Conservation (phyloP, 352 stramenopile species). For the Globisporangium spinosum region DNA sequence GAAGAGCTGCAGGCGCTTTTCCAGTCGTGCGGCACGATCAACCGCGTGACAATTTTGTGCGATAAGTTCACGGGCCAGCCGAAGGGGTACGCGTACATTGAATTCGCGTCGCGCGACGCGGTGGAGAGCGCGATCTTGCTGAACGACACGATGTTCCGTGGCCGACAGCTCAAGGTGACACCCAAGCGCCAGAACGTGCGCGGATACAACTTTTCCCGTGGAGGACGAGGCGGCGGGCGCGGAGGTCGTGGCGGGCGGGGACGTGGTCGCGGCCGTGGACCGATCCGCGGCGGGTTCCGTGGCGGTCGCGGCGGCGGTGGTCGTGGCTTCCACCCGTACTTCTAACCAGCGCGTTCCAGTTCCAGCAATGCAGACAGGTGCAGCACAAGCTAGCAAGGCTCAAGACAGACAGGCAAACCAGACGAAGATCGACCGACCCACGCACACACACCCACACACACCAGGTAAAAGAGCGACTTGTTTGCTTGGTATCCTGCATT, state of each 20-base stretch:
- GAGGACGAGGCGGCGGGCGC: constrained; percentile 42
- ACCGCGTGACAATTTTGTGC: constrained; percentile 97
- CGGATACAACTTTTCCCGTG: constrained; percentile 63
- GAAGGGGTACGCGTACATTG: constrained; percentile 94
- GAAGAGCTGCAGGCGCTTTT: constrained; percentile 97
- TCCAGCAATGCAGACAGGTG: neutral
- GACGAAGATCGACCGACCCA: neutral
- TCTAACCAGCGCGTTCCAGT: constrained; percentile 18
- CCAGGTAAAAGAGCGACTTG: constrained; percentile 9
- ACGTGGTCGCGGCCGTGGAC: constrained; percentile 43
- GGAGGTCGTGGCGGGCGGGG: constrained; percentile 41
- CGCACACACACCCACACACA: neutral
- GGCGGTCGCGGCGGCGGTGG: constrained; percentile 64
- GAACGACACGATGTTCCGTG: constrained; percentile 92
- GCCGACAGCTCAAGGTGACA: constrained; percentile 89
- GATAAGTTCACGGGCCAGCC: constrained; percentile 96
- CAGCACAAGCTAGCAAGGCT: neutral
- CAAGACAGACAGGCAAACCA: neutral
- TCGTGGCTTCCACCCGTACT: constrained; percentile 76
- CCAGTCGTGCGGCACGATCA: constrained; percentile 95
- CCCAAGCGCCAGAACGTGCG: constrained; percentile 85
- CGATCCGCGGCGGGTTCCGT: constrained; percentile 55
- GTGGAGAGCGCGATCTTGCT: constrained; percentile 88
- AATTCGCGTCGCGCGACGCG: constrained; percentile 86
- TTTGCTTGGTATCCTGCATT: constrained; percentile 5